A percentile compares a stretch with the other conserved stretches of the same genome.
These are phyloP conservation scores for Penicillium fuscoglaucum DNA, from an alignment of 2,329 filamentous ascomycete genomes.

Conservation along the genomic window DNA sequence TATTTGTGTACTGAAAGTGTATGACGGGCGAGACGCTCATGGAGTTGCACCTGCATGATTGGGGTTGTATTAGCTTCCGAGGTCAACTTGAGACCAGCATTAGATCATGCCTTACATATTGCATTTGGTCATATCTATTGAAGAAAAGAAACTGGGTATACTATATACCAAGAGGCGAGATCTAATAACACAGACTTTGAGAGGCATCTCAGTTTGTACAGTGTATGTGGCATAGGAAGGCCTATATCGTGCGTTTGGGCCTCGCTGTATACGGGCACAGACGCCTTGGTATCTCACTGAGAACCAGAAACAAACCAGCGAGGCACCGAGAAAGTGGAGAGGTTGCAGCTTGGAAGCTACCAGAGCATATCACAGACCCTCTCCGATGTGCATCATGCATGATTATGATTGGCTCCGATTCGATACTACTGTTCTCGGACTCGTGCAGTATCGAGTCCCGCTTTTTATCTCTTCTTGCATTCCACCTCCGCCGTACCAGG, in stretches of 20 bases:
- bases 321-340: slow-evolving; percentile 18
- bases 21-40: background rate
- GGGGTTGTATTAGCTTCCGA: background rate
- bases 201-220: background rate
- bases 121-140: background rate
- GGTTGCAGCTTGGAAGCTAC: slow-evolving; percentile 17
- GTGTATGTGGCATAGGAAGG: background rate
- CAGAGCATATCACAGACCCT: slow-evolving; percentile 24
- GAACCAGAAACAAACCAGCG: slow-evolving; percentile 1
- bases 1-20: background rate
- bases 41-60: background rate
- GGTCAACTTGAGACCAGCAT: background rate
- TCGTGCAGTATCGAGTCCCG: slow-evolving; percentile 5
- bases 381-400: slow-evolving; percentile 12
- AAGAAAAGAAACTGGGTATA: background rate
- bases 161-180: background rate
- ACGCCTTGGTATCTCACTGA: slow-evolving; percentile 2
- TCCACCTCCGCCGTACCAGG: background rate
- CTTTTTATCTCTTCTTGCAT: slow-evolving; percentile 4
- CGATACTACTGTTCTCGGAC: slow-evolving; percentile 2
- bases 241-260: background rate
- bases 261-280: slow-evolving; percentile 4
- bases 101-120: background rate
- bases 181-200: slow-evolving; percentile 15
- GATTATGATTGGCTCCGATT: slow-evolving; percentile 15